These are phyloP conservation scores for Aegilops bicornis DNA, from an alignment of 176 grass and related monocot genomes.

Conservation along the genomic window DNA sequence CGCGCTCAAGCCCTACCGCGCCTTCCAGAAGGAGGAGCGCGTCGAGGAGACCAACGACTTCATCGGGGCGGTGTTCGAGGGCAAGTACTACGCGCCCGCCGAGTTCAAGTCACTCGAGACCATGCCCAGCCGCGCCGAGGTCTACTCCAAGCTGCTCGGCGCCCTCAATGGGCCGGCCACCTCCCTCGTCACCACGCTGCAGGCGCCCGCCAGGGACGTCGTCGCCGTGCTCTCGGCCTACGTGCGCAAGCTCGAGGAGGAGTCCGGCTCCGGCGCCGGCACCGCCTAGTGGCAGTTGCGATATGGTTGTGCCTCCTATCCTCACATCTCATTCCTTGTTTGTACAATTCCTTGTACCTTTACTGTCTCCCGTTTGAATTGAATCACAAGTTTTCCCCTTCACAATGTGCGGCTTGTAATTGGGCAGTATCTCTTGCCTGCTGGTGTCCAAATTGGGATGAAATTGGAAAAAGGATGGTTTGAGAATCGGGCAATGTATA, in stretches of 20 bases:
- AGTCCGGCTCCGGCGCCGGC: constrained; percentile 31
- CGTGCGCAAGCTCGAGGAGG: constrained; percentile 69
- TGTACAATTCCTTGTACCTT: constrained; percentile 44
- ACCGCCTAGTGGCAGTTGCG: constrained; percentile 5
- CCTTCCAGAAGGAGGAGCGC: constrained; percentile 80
- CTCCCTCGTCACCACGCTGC: constrained; percentile 64
- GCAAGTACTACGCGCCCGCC: constrained; percentile 77
- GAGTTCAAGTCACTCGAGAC: constrained; percentile 90
- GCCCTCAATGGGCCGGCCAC: constrained; percentile 67
- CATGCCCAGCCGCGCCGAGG: constrained; percentile 86
- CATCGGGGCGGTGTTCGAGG: constrained; percentile 88
- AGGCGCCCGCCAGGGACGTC: constrained; percentile 62
- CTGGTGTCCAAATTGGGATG: not conserved
- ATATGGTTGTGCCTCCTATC: constrained; percentile 24
- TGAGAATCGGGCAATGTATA: not conserved
- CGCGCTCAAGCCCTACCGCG: constrained; percentile 76
- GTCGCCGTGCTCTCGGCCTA: constrained; percentile 63
- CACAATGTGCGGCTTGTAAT: not conserved
- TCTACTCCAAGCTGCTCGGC: constrained; percentile 80
- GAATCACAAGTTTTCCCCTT: constrained; percentile 42
- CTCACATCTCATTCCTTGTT: constrained; percentile 17
- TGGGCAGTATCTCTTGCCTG: not conserved
- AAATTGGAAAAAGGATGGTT: not conserved
- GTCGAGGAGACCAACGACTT: constrained; percentile 89
- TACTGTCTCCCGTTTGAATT: constrained; percentile 34